Evolutionary conservation across 1,284 basidiomycete species (phyloP), one percentile per base, ranked within the genome.

Genomic region (Athelia psychrophila): DNA sequence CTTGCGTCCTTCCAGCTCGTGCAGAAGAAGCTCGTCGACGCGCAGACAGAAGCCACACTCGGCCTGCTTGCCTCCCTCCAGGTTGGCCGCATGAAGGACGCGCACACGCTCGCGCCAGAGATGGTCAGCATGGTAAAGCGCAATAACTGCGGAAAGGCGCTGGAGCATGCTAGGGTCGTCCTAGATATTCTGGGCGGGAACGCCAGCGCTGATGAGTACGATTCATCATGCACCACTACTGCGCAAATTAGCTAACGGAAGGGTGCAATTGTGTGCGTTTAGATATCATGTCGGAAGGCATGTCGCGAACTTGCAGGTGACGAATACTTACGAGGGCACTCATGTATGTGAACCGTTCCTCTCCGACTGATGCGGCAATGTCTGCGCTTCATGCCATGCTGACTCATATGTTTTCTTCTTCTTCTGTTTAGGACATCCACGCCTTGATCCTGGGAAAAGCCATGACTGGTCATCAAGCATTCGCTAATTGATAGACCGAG

Each of bases 21-120:
- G 20, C 96, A 98, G 71, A 96, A 96, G 81, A 99, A 98, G 72
- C 79, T 99, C 18, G 93, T 90, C 2, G 95, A 98, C 59, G 95
- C 95, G 15, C 86, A 91, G 58, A 92, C 88, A 1, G 93, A 96
- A 62, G 83, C 86, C 12, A 81, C 87, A 0, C 74, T 97, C 15
- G 94, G 93, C n/a, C 74, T 95, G 16, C 78, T 88, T 23, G 92
- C 90, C 8, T 86, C 84, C 51, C 66, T 88, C 42, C 88, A 95
- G 72, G 88, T 98, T 4, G 95, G 95, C 2, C 76, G 94, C 25
- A 75, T 97, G 56, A 98, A 98, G 76, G 96, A 98, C 59, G 65
- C 75, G 44, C 89, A 87, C 23, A 78, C 77, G 58, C 78, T 89
- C 64, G 83, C 87, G 19, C 90, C 96, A 2, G 95, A 98, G 70